Evolutionary conservation across 192 early-diverging fungal species (phyloP).

Genomic region (Spizellomyces punctatus): DNA sequence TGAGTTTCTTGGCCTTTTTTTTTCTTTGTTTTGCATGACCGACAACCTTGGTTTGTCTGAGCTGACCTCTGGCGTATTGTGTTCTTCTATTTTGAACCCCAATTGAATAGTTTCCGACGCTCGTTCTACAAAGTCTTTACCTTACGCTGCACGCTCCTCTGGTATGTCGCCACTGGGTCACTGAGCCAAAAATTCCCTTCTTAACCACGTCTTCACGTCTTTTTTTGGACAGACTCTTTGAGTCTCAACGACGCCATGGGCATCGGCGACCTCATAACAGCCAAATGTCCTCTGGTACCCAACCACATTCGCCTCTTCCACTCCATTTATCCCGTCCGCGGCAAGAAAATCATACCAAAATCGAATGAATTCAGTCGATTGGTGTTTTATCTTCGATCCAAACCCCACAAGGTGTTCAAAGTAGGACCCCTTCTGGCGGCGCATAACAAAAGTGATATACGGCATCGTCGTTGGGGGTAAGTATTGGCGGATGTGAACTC

Average conservation of each 20-base stretch:
- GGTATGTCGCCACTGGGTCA: too few relatives aligned
- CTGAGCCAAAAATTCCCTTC: too few relatives aligned
- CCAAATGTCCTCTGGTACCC: neutral
- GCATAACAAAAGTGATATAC: neutral
- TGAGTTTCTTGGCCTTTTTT: too few relatives aligned
- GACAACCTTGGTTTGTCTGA: too few relatives aligned
- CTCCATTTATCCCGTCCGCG: neutral
- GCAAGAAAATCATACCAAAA: neutral
- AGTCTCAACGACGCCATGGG: neutral
- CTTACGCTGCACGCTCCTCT: too few relatives aligned
- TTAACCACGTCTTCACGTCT: neutral
- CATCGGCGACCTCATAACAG: neutral
- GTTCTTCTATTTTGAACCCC: too few relatives aligned
- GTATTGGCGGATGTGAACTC: neutral
- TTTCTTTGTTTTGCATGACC: too few relatives aligned
- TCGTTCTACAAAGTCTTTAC: too few relatives aligned
- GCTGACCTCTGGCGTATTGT: too few relatives aligned
- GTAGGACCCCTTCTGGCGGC: neutral
- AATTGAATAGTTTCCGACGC: too few relatives aligned
- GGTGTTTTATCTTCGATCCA: neutral
- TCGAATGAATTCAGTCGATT: neutral
- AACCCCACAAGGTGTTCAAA: neutral
- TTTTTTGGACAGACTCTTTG: neutral
- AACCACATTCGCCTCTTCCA: neutral
- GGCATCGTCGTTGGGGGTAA: neutral